A percentile compares a stretch with the other conserved stretches of the same genome.
Evolutionary conservation across 169 alveolate species (phyloP).

Genomic region (Eimeria maxima): DNA sequence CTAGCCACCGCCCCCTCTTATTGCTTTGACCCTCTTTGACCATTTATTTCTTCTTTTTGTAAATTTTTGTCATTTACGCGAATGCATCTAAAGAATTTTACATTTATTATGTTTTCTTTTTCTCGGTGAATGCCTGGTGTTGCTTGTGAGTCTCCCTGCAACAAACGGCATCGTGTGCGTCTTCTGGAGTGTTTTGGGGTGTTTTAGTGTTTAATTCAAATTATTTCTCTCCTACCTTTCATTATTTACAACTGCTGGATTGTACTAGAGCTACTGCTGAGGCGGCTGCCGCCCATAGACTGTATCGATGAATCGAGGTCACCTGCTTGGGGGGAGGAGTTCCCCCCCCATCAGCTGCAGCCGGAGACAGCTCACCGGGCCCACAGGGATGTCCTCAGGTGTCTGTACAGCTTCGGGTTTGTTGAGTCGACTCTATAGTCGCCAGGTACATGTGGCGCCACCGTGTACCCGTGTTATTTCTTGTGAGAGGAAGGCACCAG

Average conservation of each 20-base stretch:
- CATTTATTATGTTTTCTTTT: background rate
- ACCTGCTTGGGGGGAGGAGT: conserved; percentile 24
- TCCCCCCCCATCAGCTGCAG: background rate
- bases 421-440: background rate
- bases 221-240: background rate
- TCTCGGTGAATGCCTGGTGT: background rate
- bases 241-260: no score
- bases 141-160: background rate
- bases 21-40: background rate
- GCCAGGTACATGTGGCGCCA: background rate
- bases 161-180: background rate
- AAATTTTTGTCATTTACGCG: background rate
- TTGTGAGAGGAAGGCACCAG: background rate
- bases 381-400: background rate
- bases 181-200: background rate
- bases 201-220: background rate
- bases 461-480: background rate
- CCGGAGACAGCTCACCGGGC: background rate
- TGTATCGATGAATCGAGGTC: conserved; percentile 36
- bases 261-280: background rate
- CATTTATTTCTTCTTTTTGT: background rate
- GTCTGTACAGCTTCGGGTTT: background rate
- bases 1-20: background rate
- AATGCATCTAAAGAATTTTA: background rate
- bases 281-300: background rate